phyloP scores from a whole-genome alignment of 2,329 filamentous ascomycete genomes.

The Chaetomium sp. region DNA sequence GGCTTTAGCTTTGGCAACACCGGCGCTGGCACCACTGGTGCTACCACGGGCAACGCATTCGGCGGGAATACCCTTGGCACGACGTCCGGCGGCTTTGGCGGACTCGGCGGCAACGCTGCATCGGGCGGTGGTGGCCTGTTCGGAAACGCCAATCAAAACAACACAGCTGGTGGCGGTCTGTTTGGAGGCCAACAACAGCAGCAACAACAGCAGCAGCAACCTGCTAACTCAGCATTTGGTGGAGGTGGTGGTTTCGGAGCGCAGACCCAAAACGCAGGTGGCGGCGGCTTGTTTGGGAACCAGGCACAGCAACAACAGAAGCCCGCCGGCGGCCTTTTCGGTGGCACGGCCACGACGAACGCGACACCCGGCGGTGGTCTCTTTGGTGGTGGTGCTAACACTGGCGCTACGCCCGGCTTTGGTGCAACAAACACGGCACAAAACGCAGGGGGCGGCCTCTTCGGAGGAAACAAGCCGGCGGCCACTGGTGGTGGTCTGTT shows the following conservation, averaged over 20 bases:
- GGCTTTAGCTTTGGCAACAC: slow-evolving; percentile 22
- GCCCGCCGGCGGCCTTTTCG: slow-evolving; percentile 24
- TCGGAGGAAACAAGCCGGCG: slow-evolving; percentile 44
- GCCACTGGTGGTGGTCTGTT: slow-evolving; percentile 44
- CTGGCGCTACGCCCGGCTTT: slow-evolving; percentile 26
- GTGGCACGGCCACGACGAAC: slow-evolving; percentile 19
- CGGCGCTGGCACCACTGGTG: slow-evolving; percentile 2
- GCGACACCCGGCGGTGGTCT: slow-evolving; percentile 20
- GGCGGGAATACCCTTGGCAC: slow-evolving; percentile 11
- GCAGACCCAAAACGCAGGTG: slow-evolving; percentile 21
- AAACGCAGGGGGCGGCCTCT: slow-evolving; percentile 37
- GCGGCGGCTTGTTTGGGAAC: slow-evolving; percentile 25
- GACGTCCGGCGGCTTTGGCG: slow-evolving; percentile 14
- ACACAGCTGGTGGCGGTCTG: slow-evolving; percentile 21
- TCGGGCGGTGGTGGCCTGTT: slow-evolving; percentile 33
- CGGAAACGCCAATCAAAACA: slow-evolving; percentile 26
- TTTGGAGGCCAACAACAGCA: slow-evolving; percentile 27
- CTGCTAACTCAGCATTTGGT: slow-evolving; percentile 25
- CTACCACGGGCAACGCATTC: slow-evolving; percentile 5
- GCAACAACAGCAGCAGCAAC: slow-evolving; percentile 10
- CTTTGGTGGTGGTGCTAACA: slow-evolving; percentile 28
- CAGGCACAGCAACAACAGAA: slow-evolving; percentile 23
- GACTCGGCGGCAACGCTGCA: slow-evolving; percentile 15
- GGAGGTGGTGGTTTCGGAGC: slow-evolving; percentile 21
- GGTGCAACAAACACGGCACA: slow-evolving; percentile 20